Conservation (phyloP, 2,329 filamentous ascomycete genomes). For the Penicillium italicum region DNA sequence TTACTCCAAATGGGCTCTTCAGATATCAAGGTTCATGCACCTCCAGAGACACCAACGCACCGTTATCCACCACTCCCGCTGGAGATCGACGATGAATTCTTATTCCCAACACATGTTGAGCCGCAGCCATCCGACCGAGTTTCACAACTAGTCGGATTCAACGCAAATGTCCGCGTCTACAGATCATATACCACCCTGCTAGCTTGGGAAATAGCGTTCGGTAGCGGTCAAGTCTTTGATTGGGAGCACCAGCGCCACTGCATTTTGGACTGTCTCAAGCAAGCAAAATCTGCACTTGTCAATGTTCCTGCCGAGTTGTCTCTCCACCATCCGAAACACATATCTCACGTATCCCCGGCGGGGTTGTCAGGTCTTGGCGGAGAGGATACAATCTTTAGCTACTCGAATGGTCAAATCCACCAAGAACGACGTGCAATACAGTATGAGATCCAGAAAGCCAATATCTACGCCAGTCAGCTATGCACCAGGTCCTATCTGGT, state of each 20-base stretch:
- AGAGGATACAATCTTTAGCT: slow-evolving; percentile 21
- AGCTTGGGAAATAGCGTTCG: slow-evolving; percentile 78
- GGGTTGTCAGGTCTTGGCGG: slow-evolving; percentile 11
- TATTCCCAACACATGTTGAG: slow-evolving; percentile 67
- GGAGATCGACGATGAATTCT: slow-evolving; percentile 80
- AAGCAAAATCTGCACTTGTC: slow-evolving; percentile 66
- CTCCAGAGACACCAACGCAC: slow-evolving; percentile 69
- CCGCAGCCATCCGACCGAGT: slow-evolving; percentile 65
- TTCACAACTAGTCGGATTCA: slow-evolving; percentile 75
- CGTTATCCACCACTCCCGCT: slow-evolving; percentile 75
- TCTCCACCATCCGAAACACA: slow-evolving; percentile 41
- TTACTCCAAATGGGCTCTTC: slow-evolving; percentile 73
- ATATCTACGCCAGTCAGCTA: slow-evolving; percentile 78
- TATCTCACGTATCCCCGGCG: neutral
- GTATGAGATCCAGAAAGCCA: slow-evolving; percentile 87
- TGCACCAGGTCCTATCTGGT: slow-evolving; percentile 80
- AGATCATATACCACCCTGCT: slow-evolving; percentile 74
- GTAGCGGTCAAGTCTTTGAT: slow-evolving; percentile 69
- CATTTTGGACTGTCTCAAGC: slow-evolving; percentile 66
- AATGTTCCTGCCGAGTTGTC: slow-evolving; percentile 67
- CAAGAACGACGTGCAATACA: slow-evolving; percentile 52
- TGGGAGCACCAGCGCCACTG: slow-evolving; percentile 74
- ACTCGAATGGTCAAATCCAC: slow-evolving; percentile 28
- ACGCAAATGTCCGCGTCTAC: slow-evolving; percentile 73
- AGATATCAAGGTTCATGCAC: slow-evolving; percentile 68